These are phyloP conservation scores for Didymella segeticola DNA, from an alignment of 2,329 filamentous ascomycete species.

Conservation along the genomic window DNA sequence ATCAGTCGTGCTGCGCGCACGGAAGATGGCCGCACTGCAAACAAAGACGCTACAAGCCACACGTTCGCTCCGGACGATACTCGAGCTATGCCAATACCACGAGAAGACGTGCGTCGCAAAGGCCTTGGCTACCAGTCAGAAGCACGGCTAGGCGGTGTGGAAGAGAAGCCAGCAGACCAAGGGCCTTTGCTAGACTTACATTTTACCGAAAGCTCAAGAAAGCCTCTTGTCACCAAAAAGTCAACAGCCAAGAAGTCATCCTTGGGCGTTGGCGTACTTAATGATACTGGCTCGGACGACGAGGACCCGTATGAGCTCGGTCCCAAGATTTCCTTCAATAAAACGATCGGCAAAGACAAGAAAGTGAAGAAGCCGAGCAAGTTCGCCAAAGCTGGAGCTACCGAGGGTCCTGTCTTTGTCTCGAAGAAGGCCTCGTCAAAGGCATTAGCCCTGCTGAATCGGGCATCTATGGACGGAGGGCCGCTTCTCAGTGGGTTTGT, in stretches of 20 bases:
- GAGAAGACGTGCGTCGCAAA: conserved; percentile 69
- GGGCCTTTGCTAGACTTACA: conserved; percentile 26
- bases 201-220: conserved; percentile 32
- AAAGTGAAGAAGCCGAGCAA: conserved; percentile 66
- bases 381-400: conserved; percentile 68
- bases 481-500: conserved; percentile 82
- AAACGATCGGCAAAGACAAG: conserved; percentile 80
- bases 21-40: conserved; percentile 55
- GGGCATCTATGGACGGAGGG: conserved; percentile 83
- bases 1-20: conserved; percentile 76
- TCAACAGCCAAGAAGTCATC: conserved; percentile 67
- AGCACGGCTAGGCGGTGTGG: conserved; percentile 54
- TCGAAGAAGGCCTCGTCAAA: conserved; percentile 66
- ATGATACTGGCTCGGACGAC: conserved; percentile 93
- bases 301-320: conserved; percentile 94
- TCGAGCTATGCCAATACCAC: conserved; percentile 68
- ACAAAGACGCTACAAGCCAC: conserved; percentile 58
- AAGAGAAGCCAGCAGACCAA: conserved; percentile 30
- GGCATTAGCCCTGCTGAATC: conserved; percentile 54
- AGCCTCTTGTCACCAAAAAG: conserved; percentile 41
- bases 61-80: conserved; percentile 87
- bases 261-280: conserved; percentile 86
- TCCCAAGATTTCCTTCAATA: conserved; percentile 86
- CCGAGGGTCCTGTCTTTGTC: conserved; percentile 75
- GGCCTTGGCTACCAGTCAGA: conserved; percentile 73